Conservation (phyloP, 78 protist genomes). For the Trichosphaerium sp. region DNA sequence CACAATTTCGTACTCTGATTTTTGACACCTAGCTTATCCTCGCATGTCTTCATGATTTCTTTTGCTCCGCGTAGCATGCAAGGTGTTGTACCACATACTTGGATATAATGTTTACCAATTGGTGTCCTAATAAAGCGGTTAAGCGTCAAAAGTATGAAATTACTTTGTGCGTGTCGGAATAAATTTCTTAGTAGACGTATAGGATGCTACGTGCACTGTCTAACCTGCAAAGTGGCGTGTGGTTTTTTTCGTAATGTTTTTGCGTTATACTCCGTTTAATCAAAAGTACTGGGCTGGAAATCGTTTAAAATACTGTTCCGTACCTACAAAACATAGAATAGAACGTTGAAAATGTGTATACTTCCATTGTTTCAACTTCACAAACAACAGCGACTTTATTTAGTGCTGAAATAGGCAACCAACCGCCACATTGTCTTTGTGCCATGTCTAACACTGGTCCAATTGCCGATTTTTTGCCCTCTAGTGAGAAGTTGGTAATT, state of each 20-base stretch:
- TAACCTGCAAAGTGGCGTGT: too few relatives aligned
- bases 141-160: too few relatives aligned
- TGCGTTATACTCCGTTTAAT: too few relatives aligned
- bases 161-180: too few relatives aligned
- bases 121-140: slow-evolving; percentile 1
- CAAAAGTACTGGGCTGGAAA: too few relatives aligned
- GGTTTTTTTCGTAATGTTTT: too few relatives aligned
- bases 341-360: slow-evolving; percentile 92
- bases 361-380: slow-evolving; percentile 80
- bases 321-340: slow-evolving; percentile 90
- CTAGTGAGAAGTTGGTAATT: slow-evolving; percentile 58
- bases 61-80: slow-evolving; percentile 88
- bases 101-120: slow-evolving; percentile 51
- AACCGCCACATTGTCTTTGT: slow-evolving; percentile 89
- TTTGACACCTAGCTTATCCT: too few relatives aligned
- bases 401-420: slow-evolving; percentile 92
- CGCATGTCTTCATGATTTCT: slow-evolving; percentile 41
- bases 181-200: too few relatives aligned
- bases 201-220: too few relatives aligned
- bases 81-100: slow-evolving; percentile 92
- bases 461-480: slow-evolving; percentile 66
- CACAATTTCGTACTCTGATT: too few relatives aligned
- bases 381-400: slow-evolving; percentile 75
- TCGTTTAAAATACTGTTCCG: too few relatives aligned
- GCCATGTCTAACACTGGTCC: slow-evolving; percentile 85